Evolutionary conservation across 2,329 filamentous ascomycete genomes (phyloP), one percentile per base, ranked within the genome.

Genomic region (Stachybotrys chartarum): DNA sequence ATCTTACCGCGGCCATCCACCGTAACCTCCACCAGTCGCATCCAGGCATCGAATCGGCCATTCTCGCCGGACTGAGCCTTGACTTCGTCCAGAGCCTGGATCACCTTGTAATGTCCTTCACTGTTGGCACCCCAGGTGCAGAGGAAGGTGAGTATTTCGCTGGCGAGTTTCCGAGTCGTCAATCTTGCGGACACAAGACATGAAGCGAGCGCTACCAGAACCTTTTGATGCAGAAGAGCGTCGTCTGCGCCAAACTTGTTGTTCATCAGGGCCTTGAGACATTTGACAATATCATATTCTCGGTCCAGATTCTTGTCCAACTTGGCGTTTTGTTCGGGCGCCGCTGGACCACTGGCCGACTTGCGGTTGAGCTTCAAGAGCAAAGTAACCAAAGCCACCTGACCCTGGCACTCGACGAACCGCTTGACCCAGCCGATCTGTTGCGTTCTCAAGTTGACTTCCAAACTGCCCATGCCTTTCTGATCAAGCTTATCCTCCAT

Each of bases 161-260:
- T 97, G 66, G 96, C 91, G 54, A 97, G 82, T 69, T 97, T 97
- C 64, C 94, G 81, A 1, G 94, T 97, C 51, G 91, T 94, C 56
- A 99, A 78, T 53, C 94, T 85, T 8, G 92, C 88, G 10, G 92
- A 96, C 54, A 92, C 90, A 56, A 99, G 78, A 42, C 91, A 96
- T 24, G 85, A 91, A 52, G 88, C 90, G 49, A 99, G 79, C 1
- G 94, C 90, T 55, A 95, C 85, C 59, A 97, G 87, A 59, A 97
- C 90, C 68, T 93, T 90, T 67, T 94, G 89, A 68, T 97, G 92
- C 58, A 84, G 79, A 56, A 99, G 78, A 17, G 94, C 94, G 79
- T 99, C 92, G 69, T 99, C 94, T 58, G 94, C 94, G 58, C 94
- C 94, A 70, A 96, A 97, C 70, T 96, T 97, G 82, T 97, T 99